These are phyloP conservation scores for Apiospora kogelbergensis DNA, from an alignment of 2,329 filamentous ascomycete genomes.

Conservation along the genomic window DNA sequence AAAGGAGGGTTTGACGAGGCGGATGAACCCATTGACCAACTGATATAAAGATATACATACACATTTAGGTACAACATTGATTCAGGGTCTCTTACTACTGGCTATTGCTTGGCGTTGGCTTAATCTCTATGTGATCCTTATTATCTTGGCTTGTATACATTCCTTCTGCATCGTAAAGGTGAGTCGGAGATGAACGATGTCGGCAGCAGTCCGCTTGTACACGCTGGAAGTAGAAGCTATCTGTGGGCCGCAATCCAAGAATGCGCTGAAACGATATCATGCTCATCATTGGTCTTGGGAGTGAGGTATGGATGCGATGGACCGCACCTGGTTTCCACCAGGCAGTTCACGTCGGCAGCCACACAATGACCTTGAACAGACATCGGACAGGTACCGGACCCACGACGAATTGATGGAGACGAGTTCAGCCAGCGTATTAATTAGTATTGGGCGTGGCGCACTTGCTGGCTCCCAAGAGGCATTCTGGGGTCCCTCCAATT, in stretches of 20 bases:
- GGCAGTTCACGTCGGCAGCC: neutral
- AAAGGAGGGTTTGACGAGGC: neutral
- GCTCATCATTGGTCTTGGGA: neutral
- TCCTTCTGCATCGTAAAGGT: too few relatives aligned
- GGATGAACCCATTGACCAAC: neutral
- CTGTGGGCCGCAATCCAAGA: neutral
- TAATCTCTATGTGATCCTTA: neutral
- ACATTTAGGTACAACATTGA: neutral
- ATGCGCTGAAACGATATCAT: neutral
- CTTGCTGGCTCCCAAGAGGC: too few relatives aligned
- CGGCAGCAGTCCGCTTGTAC: neutral
- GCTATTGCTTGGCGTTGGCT: neutral
- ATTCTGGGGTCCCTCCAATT: too few relatives aligned
- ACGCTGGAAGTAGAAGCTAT: neutral
- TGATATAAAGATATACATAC: neutral
- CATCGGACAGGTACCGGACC: too few relatives aligned
- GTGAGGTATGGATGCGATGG: too few relatives aligned
- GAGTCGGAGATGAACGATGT: neutral
- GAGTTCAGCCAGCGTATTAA: too few relatives aligned
- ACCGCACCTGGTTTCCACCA: neutral
- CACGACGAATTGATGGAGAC: too few relatives aligned
- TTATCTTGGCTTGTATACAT: too few relatives aligned
- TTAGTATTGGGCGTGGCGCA: too few relatives aligned
- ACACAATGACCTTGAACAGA: too few relatives aligned
- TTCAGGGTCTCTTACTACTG: too few relatives aligned